A percentile compares a stretch with the other conserved stretches of the same genome.
phyloP scores from a whole-genome alignment of 805 yeast species.

The Metschnikowia borealis region DNA sequence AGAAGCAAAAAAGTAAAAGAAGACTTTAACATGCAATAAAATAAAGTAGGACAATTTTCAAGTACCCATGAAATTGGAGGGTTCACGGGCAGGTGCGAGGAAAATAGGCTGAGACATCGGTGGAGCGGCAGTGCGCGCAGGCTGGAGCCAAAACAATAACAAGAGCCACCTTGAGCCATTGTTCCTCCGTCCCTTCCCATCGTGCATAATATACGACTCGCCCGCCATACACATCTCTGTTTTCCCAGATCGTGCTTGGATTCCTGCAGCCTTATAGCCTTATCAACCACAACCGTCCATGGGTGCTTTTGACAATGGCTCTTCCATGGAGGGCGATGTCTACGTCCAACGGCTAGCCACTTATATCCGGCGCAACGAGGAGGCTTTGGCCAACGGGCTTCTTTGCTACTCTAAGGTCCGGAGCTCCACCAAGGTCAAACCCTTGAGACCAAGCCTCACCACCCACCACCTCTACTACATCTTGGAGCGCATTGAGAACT shows the following conservation, averaged over 20 bases:
- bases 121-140: conserved; percentile 2
- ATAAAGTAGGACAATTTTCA: too few relatives aligned
- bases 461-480: conserved; percentile 62
- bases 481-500: conserved; percentile 53
- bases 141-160: conserved; percentile 8
- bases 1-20: too few relatives aligned
- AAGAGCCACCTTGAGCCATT: background rate
- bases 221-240: background rate
- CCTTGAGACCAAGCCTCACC: conserved; percentile 54
- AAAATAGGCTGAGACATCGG: background rate
- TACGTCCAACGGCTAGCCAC: conserved; percentile 52
- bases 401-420: conserved; percentile 46
- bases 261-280: background rate
- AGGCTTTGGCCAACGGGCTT: conserved; percentile 56
- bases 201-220: conserved; percentile 2
- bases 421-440: conserved; percentile 35
- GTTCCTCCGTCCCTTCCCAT: background rate
- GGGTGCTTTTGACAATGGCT: conserved; percentile 25
- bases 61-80: too few relatives aligned
- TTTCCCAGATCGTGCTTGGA: background rate
- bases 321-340: conserved; percentile 52
- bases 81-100: too few relatives aligned
- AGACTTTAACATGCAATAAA: too few relatives aligned
- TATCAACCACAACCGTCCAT: conserved; percentile 1
- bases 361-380: conserved; percentile 53